phyloP scores from a whole-genome alignment of 1,284 basidiomycete genomes.

The Fomitopsis palustris region DNA sequence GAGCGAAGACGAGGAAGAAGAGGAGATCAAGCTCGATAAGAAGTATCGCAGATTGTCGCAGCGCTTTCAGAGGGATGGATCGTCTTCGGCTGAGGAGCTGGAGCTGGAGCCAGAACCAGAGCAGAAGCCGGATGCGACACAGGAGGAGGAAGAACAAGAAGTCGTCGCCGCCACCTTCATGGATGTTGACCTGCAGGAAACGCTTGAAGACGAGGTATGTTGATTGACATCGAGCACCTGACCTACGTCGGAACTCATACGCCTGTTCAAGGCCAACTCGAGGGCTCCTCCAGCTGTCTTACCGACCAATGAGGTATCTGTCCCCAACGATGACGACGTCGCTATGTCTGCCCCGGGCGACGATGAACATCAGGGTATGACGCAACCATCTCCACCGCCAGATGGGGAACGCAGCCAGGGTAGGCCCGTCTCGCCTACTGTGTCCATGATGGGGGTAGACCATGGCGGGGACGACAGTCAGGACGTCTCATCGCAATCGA shows the following conservation, averaged over 20 bases:
- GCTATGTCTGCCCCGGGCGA: background rate
- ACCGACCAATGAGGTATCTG: background rate
- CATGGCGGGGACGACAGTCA: background rate
- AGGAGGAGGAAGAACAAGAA: slow-evolving; percentile 8
- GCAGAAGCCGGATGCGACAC: too few species aligned
- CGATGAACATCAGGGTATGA: background rate
- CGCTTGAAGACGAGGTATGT: slow-evolving; percentile 14
- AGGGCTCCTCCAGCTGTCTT: background rate
- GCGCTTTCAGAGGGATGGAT: slow-evolving; percentile 13
- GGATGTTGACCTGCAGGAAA: slow-evolving; percentile 16
- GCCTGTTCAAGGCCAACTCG: background rate
- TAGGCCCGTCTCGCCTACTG: background rate
- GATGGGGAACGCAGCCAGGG: background rate
- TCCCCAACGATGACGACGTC: background rate
- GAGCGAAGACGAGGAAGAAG: slow-evolving; percentile 16
- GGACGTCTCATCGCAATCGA: too few species aligned
- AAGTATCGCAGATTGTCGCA: slow-evolving; percentile 24
- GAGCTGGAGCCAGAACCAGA: slow-evolving; percentile 12
- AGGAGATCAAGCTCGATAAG: slow-evolving; percentile 22
- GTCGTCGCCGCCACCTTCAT: slow-evolving; percentile 16
- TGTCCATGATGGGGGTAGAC: background rate
- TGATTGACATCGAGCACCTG: background rate
- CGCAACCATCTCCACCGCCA: background rate
- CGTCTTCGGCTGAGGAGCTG: slow-evolving; percentile 25
- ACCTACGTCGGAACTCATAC: background rate